These are phyloP conservation scores for Cutaneotrichosporon mucoides DNA, from an alignment of 1,284 basidiomycete genomes.

Conservation along the genomic window DNA sequence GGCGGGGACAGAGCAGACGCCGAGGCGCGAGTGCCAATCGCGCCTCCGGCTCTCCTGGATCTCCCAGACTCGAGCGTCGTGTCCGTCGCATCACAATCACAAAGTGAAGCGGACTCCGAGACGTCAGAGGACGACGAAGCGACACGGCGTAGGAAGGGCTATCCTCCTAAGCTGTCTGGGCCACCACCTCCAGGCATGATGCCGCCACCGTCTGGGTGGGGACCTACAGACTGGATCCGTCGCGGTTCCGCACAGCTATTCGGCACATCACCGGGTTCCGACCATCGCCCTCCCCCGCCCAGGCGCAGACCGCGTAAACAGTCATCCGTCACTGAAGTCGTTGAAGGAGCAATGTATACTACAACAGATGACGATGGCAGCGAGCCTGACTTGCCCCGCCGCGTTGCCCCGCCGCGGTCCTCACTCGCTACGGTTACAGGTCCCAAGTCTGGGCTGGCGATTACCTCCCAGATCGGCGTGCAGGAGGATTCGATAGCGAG, in stretches of 20 bases:
- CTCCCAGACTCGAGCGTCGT: constrained; percentile 16
- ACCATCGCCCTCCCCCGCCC: neutral
- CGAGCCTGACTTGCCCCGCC: neutral
- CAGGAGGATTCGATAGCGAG: constrained; percentile 24
- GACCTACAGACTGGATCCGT: constrained; percentile 33
- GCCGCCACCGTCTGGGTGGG: constrained; percentile 20
- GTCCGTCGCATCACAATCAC: neutral
- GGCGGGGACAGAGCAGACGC: constrained; percentile 1
- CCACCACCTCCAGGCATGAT: constrained; percentile 32
- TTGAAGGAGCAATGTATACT: constrained; percentile 13
- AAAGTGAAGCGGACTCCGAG: constrained; percentile 5
- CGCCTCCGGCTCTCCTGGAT: constrained; percentile 13
- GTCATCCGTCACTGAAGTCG: constrained; percentile 24
- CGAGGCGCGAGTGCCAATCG: constrained; percentile 15
- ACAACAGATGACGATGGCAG: constrained; percentile 16
- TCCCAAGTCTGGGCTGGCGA: constrained; percentile 1
- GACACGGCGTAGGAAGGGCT: constrained; percentile 18
- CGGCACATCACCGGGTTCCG: constrained; percentile 19
- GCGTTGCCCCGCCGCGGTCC: constrained; percentile 2
- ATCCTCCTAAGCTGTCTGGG: constrained; percentile 39
- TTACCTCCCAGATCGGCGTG: constrained; percentile 19
- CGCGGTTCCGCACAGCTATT: constrained; percentile 39
- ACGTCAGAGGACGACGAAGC: constrained; percentile 9
- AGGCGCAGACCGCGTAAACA: constrained; percentile 7
- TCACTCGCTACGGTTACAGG: neutral